Percentiles rank a stretch among this genome's conserved stretches.
These are phyloP conservation scores for Zygotorulaspora chibaensis DNA, from an alignment of 805 yeast species.

Conservation along the genomic window DNA sequence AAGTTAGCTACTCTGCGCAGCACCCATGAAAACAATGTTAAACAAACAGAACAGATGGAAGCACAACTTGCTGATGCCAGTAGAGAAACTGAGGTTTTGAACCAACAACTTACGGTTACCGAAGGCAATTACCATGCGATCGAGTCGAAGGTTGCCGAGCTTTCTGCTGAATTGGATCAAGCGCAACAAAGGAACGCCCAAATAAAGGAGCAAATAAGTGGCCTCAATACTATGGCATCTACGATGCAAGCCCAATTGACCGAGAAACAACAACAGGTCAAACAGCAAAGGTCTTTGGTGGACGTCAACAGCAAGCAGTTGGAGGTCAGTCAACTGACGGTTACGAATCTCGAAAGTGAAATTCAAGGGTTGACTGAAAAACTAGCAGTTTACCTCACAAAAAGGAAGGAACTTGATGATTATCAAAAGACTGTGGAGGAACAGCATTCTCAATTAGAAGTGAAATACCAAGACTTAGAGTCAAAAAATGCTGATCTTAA, in stretches of 20 bases:
- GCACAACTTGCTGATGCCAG: slow-evolving; percentile 52
- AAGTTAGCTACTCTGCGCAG: slow-evolving; percentile 63
- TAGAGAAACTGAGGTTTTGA: slow-evolving; percentile 62
- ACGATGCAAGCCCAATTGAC: slow-evolving; percentile 56
- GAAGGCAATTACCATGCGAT: slow-evolving; percentile 76
- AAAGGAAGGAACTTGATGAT: slow-evolving; percentile 37
- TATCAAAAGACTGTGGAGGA: slow-evolving; percentile 39
- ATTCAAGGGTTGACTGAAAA: slow-evolving; percentile 35
- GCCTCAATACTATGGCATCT: slow-evolving; percentile 60
- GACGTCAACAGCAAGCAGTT: slow-evolving; percentile 69
- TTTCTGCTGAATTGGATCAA: slow-evolving; percentile 56
- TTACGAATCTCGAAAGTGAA: slow-evolving; percentile 42
- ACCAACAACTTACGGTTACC: slow-evolving; percentile 66
- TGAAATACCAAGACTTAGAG: slow-evolving; percentile 32
- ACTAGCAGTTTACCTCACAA: slow-evolving; percentile 22
- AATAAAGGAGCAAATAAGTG: slow-evolving; percentile 64
- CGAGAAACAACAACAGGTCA: slow-evolving; percentile 48
- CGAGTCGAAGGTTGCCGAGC: slow-evolving; percentile 57
- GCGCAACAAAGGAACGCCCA: slow-evolving; percentile 64
- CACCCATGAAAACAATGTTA: slow-evolving; percentile 73
- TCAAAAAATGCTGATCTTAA: slow-evolving; percentile 36
- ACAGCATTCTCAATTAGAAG: slow-evolving; percentile 35
- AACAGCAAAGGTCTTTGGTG: slow-evolving; percentile 57
- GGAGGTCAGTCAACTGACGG: slow-evolving; percentile 54
- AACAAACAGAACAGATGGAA: slow-evolving; percentile 71